Evolutionary conservation across 1,139 yeast genomes (phyloP).

Genomic region (Scheffersomyces parashehatae): DNA sequence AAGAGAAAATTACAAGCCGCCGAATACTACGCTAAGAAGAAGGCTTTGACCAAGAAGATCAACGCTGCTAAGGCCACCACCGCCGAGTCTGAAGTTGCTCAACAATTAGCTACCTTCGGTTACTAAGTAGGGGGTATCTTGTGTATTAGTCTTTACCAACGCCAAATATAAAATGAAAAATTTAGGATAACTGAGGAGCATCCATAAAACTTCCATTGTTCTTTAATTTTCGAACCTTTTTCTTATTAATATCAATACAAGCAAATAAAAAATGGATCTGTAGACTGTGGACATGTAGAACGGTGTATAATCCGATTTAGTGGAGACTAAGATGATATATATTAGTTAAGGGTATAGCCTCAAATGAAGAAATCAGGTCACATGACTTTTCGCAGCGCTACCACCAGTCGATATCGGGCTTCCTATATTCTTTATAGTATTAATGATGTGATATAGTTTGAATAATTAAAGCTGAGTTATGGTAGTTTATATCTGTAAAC

Average conservation of each 20-base stretch:
- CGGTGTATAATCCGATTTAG: too few relatives aligned
- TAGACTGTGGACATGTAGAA: background rate
- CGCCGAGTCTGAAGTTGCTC: conserved; percentile 72
- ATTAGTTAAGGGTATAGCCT: too few relatives aligned
- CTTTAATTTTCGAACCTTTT: background rate
- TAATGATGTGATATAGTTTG: too few relatives aligned
- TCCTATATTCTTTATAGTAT: too few relatives aligned
- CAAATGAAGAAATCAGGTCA: too few relatives aligned
- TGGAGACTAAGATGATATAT: too few relatives aligned
- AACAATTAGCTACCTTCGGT: conserved; percentile 78
- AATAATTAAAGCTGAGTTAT: too few relatives aligned
- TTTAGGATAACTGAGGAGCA: too few relatives aligned
- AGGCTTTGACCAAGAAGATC: conserved; percentile 90
- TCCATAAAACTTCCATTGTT: background rate
- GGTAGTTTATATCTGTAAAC: too few relatives aligned
- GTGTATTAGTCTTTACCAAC: background rate
- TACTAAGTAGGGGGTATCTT: conserved; percentile 47
- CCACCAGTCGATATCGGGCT: too few relatives aligned
- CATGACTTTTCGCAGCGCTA: too few relatives aligned
- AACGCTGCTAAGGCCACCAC: conserved; percentile 80
- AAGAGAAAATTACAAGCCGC: conserved; percentile 99
- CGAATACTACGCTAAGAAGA: conserved; percentile 99
- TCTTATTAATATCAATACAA: background rate
- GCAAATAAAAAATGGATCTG: background rate
- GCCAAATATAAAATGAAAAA: too few relatives aligned